Conservation (phyloP, 2,329 filamentous ascomycete genomes). For the Metarhizium brunneum region DNA sequence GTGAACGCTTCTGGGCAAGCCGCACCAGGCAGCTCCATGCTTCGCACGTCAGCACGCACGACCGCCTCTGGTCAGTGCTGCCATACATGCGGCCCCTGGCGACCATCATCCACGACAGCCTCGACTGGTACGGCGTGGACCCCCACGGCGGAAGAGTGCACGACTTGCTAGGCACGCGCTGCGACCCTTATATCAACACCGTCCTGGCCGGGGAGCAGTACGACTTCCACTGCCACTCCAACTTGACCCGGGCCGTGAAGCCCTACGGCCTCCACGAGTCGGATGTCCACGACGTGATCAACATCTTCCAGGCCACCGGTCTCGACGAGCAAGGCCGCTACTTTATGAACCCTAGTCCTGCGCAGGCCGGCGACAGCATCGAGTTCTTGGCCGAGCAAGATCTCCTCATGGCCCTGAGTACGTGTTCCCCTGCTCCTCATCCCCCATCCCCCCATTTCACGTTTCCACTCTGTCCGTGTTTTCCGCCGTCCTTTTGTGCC, state of each 20-base stretch:
- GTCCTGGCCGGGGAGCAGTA: slow-evolving; percentile 63
- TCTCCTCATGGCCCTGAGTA: slow-evolving; percentile 51
- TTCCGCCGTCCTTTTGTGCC: not conserved
- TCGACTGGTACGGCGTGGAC: slow-evolving; percentile 52
- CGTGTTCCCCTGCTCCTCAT: slow-evolving; percentile 9
- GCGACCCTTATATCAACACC: slow-evolving; percentile 75
- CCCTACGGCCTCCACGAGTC: slow-evolving; percentile 59
- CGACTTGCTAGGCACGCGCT: slow-evolving; percentile 73
- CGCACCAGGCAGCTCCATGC: slow-evolving; percentile 72
- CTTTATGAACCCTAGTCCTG: slow-evolving; percentile 61
- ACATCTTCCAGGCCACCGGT: slow-evolving; percentile 78
- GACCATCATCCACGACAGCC: slow-evolving; percentile 61
- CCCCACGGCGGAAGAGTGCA: slow-evolving; percentile 60
- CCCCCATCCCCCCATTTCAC: not conserved
- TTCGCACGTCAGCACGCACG: slow-evolving; percentile 61
- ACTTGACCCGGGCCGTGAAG: slow-evolving; percentile 63
- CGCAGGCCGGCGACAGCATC: slow-evolving; percentile 47
- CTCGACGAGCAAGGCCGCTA: slow-evolving; percentile 63
- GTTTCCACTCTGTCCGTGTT: no score
- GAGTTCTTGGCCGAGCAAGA: slow-evolving; percentile 78
- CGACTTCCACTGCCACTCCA: slow-evolving; percentile 79
- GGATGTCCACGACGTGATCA: slow-evolving; percentile 78
- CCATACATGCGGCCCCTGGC: slow-evolving; percentile 68
- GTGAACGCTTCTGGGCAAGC: slow-evolving; percentile 74
- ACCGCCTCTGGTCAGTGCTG: slow-evolving; percentile 69